Percentiles rank a stretch among this genome's conserved stretches.
Evolutionary conservation across 176 grass and related monocot genomes (phyloP).

Genomic region (Typha latifolia): DNA sequence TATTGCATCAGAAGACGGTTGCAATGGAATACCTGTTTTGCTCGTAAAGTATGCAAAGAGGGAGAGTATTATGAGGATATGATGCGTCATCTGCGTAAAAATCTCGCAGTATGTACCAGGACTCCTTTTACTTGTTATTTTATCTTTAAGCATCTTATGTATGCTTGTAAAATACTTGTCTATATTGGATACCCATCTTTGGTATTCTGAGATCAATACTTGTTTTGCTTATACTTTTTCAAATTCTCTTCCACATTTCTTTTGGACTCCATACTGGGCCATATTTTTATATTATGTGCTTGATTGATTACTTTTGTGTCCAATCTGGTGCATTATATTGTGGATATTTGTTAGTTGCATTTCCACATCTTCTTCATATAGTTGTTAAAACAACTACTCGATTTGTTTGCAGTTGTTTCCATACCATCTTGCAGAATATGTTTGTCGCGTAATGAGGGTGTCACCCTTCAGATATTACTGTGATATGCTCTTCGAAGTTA

Average conservation of each 20-base stretch:
- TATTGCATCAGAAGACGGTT: conserved; percentile 77
- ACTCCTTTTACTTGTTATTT: not conserved
- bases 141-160: not conserved
- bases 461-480: conserved; percentile 97
- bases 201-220: not conserved
- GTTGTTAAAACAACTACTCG: conserved; percentile 13
- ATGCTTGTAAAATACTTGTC: conserved; percentile 1
- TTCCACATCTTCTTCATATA: not conserved
- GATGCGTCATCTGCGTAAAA: conserved; percentile 85
- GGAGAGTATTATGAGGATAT: conserved; percentile 93
- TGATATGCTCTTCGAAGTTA: conserved; percentile 89
- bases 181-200: too few relatives aligned
- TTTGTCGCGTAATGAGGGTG: conserved; percentile 74
- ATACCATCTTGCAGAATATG: conserved; percentile 94
- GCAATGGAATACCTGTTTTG: conserved; percentile 78
- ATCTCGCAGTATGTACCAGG: conserved; percentile 51
- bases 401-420: conserved; percentile 72
- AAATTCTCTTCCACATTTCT: not conserved
- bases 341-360: too few relatives aligned
- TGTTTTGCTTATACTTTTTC: not conserved
- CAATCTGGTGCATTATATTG: too few relatives aligned
- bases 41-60: conserved; percentile 78
- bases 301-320: too few relatives aligned
- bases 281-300: too few relatives aligned
- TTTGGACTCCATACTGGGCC: not conserved